Percentiles rank a stretch among this genome's conserved stretches.
These are phyloP conservation scores for Penicillium silybi DNA, from an alignment of 495 filamentous ascomycete species.

Conservation along the genomic window DNA sequence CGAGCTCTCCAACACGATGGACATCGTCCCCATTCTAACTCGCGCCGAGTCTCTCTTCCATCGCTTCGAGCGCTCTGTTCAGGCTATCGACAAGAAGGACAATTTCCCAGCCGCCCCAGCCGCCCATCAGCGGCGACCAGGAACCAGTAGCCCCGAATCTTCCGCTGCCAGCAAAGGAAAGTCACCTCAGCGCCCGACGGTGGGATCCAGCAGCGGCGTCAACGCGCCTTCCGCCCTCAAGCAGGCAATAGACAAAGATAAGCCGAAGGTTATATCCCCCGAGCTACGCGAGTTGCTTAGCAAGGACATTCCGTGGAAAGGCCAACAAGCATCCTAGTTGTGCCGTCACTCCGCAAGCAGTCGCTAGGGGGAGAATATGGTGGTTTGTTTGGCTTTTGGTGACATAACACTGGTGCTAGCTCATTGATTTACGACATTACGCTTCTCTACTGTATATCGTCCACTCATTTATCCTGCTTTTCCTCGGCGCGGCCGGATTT, in stretches of 20 bases:
- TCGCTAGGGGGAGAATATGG: not conserved
- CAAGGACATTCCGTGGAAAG: slow-evolving; percentile 54
- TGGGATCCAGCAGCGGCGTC: slow-evolving; percentile 27
- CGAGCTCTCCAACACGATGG: slow-evolving; percentile 89
- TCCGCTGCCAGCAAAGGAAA: slow-evolving; percentile 28
- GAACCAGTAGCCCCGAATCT: slow-evolving; percentile 7
- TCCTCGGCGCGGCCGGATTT: not conserved
- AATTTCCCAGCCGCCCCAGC: slow-evolving; percentile 68
- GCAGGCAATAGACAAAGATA: slow-evolving; percentile 23
- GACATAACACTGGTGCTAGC: not conserved
- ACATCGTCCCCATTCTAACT: slow-evolving; percentile 76
- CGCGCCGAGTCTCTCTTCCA: slow-evolving; percentile 85
- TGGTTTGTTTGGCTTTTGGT: not conserved
- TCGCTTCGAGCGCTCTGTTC: slow-evolving; percentile 79
- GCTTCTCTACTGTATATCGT: slow-evolving; percentile 1
- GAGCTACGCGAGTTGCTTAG: slow-evolving; percentile 75
- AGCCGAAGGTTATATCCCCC: slow-evolving; percentile 68
- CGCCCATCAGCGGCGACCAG: slow-evolving; percentile 48
- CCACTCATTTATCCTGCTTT: not conserved
- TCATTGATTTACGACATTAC: not conserved
- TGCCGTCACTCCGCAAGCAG: not conserved
- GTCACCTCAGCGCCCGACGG: slow-evolving; percentile 22
- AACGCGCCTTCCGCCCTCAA: slow-evolving; percentile 14
- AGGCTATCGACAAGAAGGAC: slow-evolving; percentile 81
- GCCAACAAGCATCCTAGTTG: slow-evolving; percentile 10